Evolutionary conservation across 1,284 basidiomycete genomes (phyloP).

Genomic region (Ganoderma sp.): DNA sequence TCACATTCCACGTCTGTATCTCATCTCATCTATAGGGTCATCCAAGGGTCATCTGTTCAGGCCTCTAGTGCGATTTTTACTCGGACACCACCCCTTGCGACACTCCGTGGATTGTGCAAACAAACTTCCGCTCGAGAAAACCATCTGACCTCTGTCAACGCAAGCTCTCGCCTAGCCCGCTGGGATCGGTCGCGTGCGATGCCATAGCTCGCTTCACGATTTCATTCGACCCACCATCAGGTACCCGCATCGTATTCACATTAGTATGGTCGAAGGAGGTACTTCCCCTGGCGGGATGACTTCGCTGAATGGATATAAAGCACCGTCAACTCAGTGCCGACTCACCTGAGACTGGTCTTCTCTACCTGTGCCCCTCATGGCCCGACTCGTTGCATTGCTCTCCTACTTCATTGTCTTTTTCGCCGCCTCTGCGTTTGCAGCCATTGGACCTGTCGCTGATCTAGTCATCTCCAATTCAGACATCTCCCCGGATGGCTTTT

Average conservation of each 20-base stretch:
- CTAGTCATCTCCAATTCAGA: constrained; percentile 29
- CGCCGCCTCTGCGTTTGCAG: constrained; percentile 10
- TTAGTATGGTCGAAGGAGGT: neutral
- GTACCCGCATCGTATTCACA: neutral
- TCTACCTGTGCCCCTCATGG: constrained; percentile 16
- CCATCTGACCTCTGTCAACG: neutral
- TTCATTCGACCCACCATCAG: neutral
- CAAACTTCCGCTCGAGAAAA: neutral
- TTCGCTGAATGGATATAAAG: neutral
- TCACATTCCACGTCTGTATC: neutral
- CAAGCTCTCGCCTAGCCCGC: neutral
- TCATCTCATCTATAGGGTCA: neutral
- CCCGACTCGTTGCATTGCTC: constrained; percentile 22
- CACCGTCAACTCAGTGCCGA: neutral
- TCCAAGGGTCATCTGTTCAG: neutral
- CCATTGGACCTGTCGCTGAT: constrained; percentile 30
- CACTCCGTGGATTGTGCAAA: neutral
- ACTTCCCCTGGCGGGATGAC: neutral
- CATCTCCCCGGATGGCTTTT: constrained; percentile 26
- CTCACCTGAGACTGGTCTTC: neutral
- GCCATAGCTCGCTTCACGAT: neutral
- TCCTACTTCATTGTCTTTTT: no score
- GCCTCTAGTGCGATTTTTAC: neutral
- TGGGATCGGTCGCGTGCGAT: neutral
- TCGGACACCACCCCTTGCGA: neutral